A percentile compares a stretch with the other conserved stretches of the same genome.
Evolutionary conservation across 768 basidiomycete genomes (phyloP).

Genomic region (Termitomyces titanicus): DNA sequence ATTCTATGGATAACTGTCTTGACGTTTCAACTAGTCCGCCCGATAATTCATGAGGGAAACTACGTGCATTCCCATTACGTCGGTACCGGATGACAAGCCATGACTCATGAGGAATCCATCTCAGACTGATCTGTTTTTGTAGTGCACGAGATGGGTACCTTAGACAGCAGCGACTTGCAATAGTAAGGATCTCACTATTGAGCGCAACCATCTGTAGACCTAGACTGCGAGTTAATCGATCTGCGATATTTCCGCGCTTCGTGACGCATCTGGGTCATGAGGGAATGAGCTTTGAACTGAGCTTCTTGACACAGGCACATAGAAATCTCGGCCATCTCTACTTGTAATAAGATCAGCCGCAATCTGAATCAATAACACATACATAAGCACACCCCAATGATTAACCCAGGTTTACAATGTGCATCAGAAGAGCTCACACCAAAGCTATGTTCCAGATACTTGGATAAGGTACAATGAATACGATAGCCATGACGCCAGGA

Average conservation of each 20-base stretch:
- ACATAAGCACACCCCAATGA: neutral
- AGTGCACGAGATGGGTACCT: too few species aligned
- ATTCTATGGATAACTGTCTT: neutral
- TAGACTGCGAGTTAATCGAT: neutral
- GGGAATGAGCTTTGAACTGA: too few species aligned
- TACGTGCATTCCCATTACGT: neutral
- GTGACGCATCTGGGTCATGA: neutral
- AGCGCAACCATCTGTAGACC: neutral
- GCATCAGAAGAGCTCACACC: neutral
- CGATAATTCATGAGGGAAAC: too few species aligned
- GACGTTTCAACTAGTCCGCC: neutral
- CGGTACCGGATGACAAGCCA: neutral
- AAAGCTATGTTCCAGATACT: neutral
- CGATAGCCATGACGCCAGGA: neutral
- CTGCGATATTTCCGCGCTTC: neutral
- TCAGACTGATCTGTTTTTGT: neutral
- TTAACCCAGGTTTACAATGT: neutral
- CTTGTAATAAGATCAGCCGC: neutral
- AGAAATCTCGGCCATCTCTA: neutral
- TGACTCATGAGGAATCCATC: neutral
- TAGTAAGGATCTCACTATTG: neutral
- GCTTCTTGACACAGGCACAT: neutral
- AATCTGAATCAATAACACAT: neutral
- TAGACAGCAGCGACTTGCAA: neutral
- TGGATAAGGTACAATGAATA: neutral